These are phyloP conservation scores for Helianthus tuberosus DNA, from an alignment of 129 eudicot genomes.

Conservation along the genomic window DNA sequence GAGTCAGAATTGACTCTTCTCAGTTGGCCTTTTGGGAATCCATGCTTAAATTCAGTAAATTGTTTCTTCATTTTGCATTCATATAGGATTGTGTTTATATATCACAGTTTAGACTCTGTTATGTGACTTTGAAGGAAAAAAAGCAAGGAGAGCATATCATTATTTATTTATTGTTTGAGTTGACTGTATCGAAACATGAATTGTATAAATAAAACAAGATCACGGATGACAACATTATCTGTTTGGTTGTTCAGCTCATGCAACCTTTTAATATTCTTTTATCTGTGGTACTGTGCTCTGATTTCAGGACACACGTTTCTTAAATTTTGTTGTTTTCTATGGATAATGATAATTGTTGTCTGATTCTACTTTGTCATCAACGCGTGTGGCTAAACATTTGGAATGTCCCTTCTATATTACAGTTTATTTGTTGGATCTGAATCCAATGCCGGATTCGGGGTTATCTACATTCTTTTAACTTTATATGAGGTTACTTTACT, in stretches of 20 bases:
- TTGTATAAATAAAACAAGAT: background rate
- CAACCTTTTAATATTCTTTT: background rate
- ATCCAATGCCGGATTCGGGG: background rate
- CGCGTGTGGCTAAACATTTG: background rate
- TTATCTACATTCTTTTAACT: constrained; percentile 5
- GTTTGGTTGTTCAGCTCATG: background rate
- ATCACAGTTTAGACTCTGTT: background rate
- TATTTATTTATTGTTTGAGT: background rate
- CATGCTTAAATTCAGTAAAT: constrained; percentile 11
- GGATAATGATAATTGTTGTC: background rate
- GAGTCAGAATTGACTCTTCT: constrained; percentile 6
- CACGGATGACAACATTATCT: background rate
- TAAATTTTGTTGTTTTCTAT: background rate
- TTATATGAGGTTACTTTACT: constrained; percentile 28
- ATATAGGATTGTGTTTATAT: background rate
- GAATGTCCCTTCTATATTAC: background rate
- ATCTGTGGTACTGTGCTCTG: background rate
- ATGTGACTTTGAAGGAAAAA: background rate
- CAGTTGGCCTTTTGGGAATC: background rate
- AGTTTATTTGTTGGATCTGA: constrained; percentile 7
- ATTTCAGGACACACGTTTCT: background rate
- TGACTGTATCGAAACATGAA: background rate
- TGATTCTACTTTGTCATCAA: background rate
- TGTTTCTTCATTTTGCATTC: background rate
- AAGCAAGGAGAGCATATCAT: background rate